Base-by-base conservation (phyloP, 148 eudicot genomes). In the Camellia lanceoleosa region DNA sequence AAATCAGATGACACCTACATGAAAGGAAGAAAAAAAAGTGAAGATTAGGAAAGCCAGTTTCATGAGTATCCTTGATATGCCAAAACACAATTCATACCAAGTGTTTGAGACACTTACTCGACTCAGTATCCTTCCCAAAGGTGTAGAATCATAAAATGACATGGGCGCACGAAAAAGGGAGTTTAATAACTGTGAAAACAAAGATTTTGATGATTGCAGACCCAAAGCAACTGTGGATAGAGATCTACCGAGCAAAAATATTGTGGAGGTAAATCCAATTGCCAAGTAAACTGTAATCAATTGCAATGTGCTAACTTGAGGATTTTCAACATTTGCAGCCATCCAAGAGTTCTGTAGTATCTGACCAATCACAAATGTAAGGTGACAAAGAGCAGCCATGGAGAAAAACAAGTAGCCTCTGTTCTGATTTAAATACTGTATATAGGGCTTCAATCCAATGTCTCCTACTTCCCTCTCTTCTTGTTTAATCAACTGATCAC, bases 141-240 rank as follows among this genome's bases (percentile, higher is more conserved):
- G 98, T 0, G 98, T 94, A 41, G 97, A 94, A 78, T 94, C 97
- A 66, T 92, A 94, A 79, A 94, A 94, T 43, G 94, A 87, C 92
- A 92, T 92, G 38, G 98, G 98, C 12, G 97, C 98, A 5, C 91
- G 92, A 58, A 94, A 90, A 44, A 94, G 89, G 67, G 98, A 94
- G 44, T 79, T 82, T 80, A 92, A 68, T 63, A 94, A 77, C 86
- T 87, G 89, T 23, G 91, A 83, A 75, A 90, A 94, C 52, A 94
- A 72, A 15, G 98, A 86, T 78, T 83, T 88, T 67, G 98, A 94
- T 23, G 98, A 89, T 61, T 78, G 82, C 89, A 92, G 54, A 19
- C 97, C 97, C 75, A 92, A 69, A 51, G 74, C 75, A 64, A 94
- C 95, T 4, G 87, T 52, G 13, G 84, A 59, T 61, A 92, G 82